Base-by-base conservation (phyloP, 495 filamentous ascomycete genomes). In the Ramalina intermedia region DNA sequence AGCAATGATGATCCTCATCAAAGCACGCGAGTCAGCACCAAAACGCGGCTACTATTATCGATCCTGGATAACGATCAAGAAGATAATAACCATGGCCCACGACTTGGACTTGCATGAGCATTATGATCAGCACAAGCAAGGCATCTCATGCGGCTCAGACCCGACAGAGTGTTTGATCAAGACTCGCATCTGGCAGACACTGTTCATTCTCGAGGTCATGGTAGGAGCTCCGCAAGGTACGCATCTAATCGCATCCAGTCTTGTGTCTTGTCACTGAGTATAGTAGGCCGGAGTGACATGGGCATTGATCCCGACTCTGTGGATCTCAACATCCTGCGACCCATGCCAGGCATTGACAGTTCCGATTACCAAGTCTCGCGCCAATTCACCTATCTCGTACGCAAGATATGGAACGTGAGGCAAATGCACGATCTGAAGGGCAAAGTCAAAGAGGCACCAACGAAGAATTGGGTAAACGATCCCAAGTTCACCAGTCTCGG, bases 1-100 rank as follows among this genome's bases (percentile, higher is more conserved):
- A 65, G 93, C 87, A 1, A 66, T 95, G 48, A 69, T 96, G 44
- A 78, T 98, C 29, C 67, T 96, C 37, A 62, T 95, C 16, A 98
- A 98, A 67, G 93, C 91, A 2, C 73, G 89, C 53, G 91, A 98
- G 62, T 81, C 86, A 27, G 77, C 82, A 41, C 93, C 93, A 2
- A 91, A 91, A 61, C 80, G 87, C 57, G 91, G 91, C 1, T 98
- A 98, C 62, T 98, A 91, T 64, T 96, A 89, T 61, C 79, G 91
- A 21, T 98, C 91, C 11, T 98, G 91, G 91, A 95, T 95, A 78
- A 93, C 85, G 6, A 80, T 96, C 41, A 89, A 94, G 47, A 87
- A 85, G 38, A 81, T 89, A 47, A 81, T 95, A 20, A 80, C 86
- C 11, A 93, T 98, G 85, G 87, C 80, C 39, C 88, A 93, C 56